Evolutionary conservation across 208 protist genomes (phyloP).

Genomic region (Trypanosoma avium): DNA sequence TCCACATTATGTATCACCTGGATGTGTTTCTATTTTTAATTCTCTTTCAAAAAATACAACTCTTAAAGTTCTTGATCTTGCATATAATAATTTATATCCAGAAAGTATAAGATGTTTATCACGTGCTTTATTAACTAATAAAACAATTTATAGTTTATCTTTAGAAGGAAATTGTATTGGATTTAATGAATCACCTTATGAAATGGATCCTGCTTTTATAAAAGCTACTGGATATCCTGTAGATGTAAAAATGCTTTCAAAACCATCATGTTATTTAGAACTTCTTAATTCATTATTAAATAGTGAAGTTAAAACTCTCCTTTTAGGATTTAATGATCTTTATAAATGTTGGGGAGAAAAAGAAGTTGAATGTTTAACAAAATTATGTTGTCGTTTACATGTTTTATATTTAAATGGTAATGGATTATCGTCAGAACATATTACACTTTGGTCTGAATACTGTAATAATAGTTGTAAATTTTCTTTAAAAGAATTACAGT

Average conservation of each 20-base stretch:
- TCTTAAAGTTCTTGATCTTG: slow-evolving; percentile 61
- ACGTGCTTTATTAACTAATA: slow-evolving; percentile 43
- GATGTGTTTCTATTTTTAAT: slow-evolving; percentile 45
- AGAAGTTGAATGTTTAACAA: slow-evolving; percentile 48
- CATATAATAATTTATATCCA: slow-evolving; percentile 59
- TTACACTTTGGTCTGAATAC: slow-evolving; percentile 44
- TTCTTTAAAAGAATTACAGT: slow-evolving; percentile 37
- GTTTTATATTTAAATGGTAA: slow-evolving; percentile 55
- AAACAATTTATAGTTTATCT: slow-evolving; percentile 38
- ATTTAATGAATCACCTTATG: slow-evolving; percentile 22
- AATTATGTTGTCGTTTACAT: slow-evolving; percentile 38
- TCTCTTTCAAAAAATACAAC: slow-evolving; percentile 48
- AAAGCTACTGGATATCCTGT: slow-evolving; percentile 24
- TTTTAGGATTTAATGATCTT: slow-evolving; percentile 67
- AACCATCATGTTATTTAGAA: slow-evolving; percentile 47
- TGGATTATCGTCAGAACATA: slow-evolving; percentile 39
- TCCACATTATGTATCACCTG: slow-evolving; percentile 36
- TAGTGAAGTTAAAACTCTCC: slow-evolving; percentile 45
- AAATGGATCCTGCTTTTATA: slow-evolving; percentile 22
- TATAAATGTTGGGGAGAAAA: slow-evolving; percentile 47
- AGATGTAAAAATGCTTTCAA: slow-evolving; percentile 1
- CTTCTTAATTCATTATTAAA: slow-evolving; percentile 33
- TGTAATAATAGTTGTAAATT: slow-evolving; percentile 18
- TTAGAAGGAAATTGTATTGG: slow-evolving; percentile 76
- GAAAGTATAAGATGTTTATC: slow-evolving; percentile 44